Evolutionary conservation across 257 asterid genomes (phyloP).

Genomic region (Rubia yunnanensis): DNA sequence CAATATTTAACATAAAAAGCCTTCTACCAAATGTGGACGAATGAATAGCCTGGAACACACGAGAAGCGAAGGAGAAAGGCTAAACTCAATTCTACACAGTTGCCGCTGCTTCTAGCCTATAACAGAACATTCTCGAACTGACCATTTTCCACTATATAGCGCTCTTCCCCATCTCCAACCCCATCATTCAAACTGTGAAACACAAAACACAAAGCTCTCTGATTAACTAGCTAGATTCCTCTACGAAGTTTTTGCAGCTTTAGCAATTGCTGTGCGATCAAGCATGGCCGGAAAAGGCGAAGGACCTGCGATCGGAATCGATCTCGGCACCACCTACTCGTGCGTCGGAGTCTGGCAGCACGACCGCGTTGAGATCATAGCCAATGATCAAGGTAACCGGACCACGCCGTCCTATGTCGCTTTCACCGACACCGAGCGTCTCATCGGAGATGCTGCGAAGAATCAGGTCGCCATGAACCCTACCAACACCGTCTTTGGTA

Average conservation of each 20-base stretch:
- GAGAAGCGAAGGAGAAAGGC: neutral
- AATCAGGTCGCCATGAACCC: conserved; percentile 43
- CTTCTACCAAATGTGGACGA: neutral
- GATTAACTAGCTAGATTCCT: neutral
- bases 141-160: neutral
- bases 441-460: conserved; percentile 41
- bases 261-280: no score
- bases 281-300: conserved; percentile 29
- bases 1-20: no score
- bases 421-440: conserved; percentile 33
- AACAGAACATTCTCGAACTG: conserved; percentile 21
- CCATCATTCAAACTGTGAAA: neutral
- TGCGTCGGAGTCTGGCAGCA: conserved; percentile 36
- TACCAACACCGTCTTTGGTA: conserved; percentile 33
- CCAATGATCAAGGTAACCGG: conserved; percentile 34
- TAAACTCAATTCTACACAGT: neutral
- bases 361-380: conserved; percentile 30
- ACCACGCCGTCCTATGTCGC: conserved; percentile 40
- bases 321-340: conserved; percentile 30
- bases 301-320: conserved; percentile 34
- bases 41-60: neutral
- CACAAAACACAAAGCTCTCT: neutral
- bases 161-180: neutral
- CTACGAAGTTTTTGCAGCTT: neutral
- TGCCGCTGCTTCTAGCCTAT: neutral